A percentile compares a stretch with the other conserved stretches of the same genome.
Conservation (phyloP, 352 stramenopile species). For the Pseudoperonospora humuli region DNA sequence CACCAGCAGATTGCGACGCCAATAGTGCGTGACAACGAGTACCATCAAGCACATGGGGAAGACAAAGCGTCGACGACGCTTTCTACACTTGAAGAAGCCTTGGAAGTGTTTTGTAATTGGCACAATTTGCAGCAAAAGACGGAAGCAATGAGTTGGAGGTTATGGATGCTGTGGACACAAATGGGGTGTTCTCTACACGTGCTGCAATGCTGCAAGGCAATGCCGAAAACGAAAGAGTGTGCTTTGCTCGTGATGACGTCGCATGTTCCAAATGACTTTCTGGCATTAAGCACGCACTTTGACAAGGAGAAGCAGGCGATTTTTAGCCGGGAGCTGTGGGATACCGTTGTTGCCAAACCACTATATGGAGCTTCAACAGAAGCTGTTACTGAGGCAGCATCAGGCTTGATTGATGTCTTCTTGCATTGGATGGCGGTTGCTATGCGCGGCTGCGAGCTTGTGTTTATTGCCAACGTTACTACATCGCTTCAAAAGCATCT, state of each 20-base stretch:
- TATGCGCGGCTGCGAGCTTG: constrained; percentile 30
- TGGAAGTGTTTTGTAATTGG: constrained; percentile 19
- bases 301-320: constrained; percentile 16
- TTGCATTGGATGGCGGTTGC: constrained; percentile 22
- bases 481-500: constrained; percentile 15
- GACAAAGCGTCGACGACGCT: background rate
- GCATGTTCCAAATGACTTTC: constrained; percentile 7
- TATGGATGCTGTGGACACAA: constrained; percentile 30
- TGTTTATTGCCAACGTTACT: constrained; percentile 28
- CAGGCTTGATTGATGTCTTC: constrained; percentile 17
- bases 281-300: constrained; percentile 9
- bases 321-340: constrained; percentile 21
- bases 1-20: constrained; percentile 6
- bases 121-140: constrained; percentile 10
- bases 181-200: constrained; percentile 22
- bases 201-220: constrained; percentile 2
- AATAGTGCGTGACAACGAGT: background rate
- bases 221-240: background rate
- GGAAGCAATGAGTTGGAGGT: constrained; percentile 3
- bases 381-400: background rate
- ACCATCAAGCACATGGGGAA: background rate
- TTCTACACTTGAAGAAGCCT: background rate
- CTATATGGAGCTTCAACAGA: constrained; percentile 5
- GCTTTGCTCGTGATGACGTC: constrained; percentile 1
- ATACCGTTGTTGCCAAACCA: constrained; percentile 14